Conservation (phyloP, 2,329 filamentous ascomycete species). For the Epicoccum nigrum region DNA sequence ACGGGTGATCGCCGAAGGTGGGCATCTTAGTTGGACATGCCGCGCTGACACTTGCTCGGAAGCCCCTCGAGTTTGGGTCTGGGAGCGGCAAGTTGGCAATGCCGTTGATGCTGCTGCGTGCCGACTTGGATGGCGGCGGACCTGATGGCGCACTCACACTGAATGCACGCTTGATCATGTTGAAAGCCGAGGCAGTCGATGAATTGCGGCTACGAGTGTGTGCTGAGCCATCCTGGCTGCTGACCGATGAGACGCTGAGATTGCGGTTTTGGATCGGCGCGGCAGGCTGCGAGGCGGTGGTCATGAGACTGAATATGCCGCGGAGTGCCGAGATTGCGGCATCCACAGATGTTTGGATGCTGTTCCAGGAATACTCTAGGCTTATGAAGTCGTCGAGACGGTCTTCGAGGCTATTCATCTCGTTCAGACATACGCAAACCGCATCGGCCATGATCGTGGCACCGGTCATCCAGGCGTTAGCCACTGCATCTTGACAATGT, state of each 20-base stretch:
- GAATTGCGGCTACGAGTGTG: constrained; percentile 30
- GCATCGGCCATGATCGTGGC: constrained; percentile 54
- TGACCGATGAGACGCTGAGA: constrained; percentile 37
- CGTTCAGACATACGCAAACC: constrained; percentile 50
- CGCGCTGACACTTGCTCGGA: constrained; percentile 38
- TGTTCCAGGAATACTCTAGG: constrained; percentile 53
- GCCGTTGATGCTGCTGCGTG: constrained; percentile 2
- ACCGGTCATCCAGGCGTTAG: constrained; percentile 54
- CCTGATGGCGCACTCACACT: constrained; percentile 25
- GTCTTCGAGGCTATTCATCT: constrained; percentile 50
- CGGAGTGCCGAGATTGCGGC: constrained; percentile 51
- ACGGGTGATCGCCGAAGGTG: constrained; percentile 33
- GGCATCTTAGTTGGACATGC: constrained; percentile 51
- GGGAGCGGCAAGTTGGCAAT: constrained; percentile 22
- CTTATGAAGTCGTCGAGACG: constrained; percentile 54
- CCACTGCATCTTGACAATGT: constrained; percentile 50
- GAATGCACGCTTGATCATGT: constrained; percentile 39
- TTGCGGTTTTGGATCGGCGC: constrained; percentile 18
- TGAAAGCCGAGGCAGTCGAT: constrained; percentile 35
- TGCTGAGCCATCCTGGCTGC: constrained; percentile 15
- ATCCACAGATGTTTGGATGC: constrained; percentile 51
- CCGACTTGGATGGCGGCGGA: constrained; percentile 33
- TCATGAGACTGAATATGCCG: constrained; percentile 56
- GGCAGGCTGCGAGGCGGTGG: constrained; percentile 15
- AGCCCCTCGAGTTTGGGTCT: constrained; percentile 39